Conservation (phyloP, 768 basidiomycete genomes). For the Amyloporia xantha region DNA sequence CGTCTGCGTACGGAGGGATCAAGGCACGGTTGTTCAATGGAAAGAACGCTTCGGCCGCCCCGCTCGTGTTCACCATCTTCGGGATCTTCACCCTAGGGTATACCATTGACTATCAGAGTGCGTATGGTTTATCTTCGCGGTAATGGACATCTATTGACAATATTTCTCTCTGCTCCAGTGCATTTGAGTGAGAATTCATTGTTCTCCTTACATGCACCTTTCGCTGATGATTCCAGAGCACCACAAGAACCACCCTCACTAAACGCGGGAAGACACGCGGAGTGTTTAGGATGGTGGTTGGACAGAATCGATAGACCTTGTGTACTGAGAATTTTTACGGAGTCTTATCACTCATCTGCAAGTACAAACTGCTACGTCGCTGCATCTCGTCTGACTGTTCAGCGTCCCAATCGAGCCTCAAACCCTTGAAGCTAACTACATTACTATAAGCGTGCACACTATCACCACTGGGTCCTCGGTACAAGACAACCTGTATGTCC, state of each 20-base stretch:
- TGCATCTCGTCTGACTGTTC: too few relatives aligned
- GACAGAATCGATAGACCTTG: not conserved
- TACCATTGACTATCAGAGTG: conserved; percentile 86
- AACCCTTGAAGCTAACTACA: too few relatives aligned
- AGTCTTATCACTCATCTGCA: too few relatives aligned
- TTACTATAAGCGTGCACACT: too few relatives aligned
- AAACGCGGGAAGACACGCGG: conserved; percentile 12
- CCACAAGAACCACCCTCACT: conserved; percentile 90
- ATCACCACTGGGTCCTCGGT: too few relatives aligned
- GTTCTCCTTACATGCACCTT: conserved; percentile 4
- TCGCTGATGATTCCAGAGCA: conserved; percentile 48
- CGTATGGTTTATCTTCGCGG: conserved; percentile 30
- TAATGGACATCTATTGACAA: not conserved
- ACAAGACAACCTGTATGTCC: too few relatives aligned
- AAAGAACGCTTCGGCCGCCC: conserved; percentile 74
- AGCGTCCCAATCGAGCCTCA: too few relatives aligned
- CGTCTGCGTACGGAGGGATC: conserved; percentile 53
- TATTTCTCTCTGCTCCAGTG: conserved; percentile 41
- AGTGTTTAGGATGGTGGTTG: not conserved
- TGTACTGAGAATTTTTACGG: not conserved
- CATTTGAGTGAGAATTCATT: conserved; percentile 62
- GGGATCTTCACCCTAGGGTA: conserved; percentile 75
- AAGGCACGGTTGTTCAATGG: conserved; percentile 82
- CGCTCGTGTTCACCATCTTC: conserved; percentile 55
- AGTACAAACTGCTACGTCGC: too few relatives aligned